Percentiles rank a stretch among this genome's conserved stretches.
These are phyloP conservation scores for Syzygium jambos DNA, from an alignment of 345 rosid species.

Conservation along the genomic window DNA sequence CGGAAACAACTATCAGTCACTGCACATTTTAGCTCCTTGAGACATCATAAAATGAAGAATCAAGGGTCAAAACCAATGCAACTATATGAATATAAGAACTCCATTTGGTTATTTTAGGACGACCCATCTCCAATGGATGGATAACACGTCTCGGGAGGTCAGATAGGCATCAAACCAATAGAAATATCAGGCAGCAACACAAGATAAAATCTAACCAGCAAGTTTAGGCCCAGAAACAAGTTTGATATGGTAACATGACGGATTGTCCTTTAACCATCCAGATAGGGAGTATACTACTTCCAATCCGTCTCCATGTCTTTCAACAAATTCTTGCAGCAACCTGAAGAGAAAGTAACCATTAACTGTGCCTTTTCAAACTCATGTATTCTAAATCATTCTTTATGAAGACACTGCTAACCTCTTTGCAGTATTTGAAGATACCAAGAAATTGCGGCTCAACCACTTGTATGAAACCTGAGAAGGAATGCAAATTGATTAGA, in stretches of 20 bases:
- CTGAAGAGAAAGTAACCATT: constrained; percentile 20
- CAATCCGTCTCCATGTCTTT: constrained; percentile 37
- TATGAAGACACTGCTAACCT: constrained; percentile 26
- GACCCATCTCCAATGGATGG: neutral
- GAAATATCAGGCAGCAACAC: neutral
- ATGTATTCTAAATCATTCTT: neutral
- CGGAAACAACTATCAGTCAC: neutral
- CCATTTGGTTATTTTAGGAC: neutral
- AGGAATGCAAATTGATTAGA: neutral
- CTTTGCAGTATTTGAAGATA: constrained; percentile 72
- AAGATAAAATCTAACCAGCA: constrained; percentile 39
- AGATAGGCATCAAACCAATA: neutral
- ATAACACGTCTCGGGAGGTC: neutral
- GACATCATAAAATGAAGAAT: neutral
- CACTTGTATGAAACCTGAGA: constrained; percentile 95
- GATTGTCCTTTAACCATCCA: constrained; percentile 70
- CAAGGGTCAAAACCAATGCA: neutral
- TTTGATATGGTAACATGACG: constrained; percentile 47
- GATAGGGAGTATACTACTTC: constrained; percentile 71
- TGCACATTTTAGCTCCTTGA: neutral
- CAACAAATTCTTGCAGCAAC: constrained; percentile 74
- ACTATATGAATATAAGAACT: neutral
- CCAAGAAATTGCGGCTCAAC: constrained; percentile 77
- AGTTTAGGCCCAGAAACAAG: constrained; percentile 67
- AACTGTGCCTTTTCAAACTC: neutral